Percentiles rank a stretch among this genome's conserved stretches.
Evolutionary conservation across 257 asterid genomes (phyloP).

Genomic region (Handroanthus guayacan): DNA sequence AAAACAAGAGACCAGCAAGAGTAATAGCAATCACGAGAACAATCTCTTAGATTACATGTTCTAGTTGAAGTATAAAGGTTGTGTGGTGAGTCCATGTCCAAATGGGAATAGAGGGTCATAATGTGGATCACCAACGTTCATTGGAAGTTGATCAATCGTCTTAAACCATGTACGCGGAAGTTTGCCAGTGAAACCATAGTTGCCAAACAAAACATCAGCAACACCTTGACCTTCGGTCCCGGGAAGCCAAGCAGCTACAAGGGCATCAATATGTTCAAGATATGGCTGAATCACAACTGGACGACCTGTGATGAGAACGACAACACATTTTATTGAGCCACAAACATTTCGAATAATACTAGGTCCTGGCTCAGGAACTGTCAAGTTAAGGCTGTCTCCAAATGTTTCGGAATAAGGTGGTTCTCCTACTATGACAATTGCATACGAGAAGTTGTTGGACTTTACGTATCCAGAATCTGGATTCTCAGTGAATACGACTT

Average conservation of each 20-base stretch:
- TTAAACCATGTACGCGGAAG: constrained; percentile 52
- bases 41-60: not conserved
- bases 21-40: not conserved
- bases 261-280: constrained; percentile 39
- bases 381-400: constrained; percentile 54
- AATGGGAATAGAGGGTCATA: constrained; percentile 51
- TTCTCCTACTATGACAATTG: constrained; percentile 58
- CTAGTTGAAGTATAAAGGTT: constrained; percentile 10
- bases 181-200: constrained; percentile 45
- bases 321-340: constrained; percentile 45
- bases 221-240: constrained; percentile 57
- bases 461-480: constrained; percentile 43
- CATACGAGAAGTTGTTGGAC: constrained; percentile 43
- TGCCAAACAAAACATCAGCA: constrained; percentile 49
- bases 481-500: constrained; percentile 36
- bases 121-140: constrained; percentile 52
- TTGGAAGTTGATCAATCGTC: constrained; percentile 52
- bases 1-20: too few species aligned
- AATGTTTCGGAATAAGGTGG: constrained; percentile 48
- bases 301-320: constrained; percentile 51
- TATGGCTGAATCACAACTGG: constrained; percentile 49
- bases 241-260: constrained; percentile 58
- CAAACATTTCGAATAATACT: constrained; percentile 45
- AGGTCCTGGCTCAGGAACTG: constrained; percentile 45
- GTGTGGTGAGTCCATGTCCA: constrained; percentile 47